Evolutionary conservation across 768 basidiomycete genomes (phyloP).

Genomic region (Trametes punicea): DNA sequence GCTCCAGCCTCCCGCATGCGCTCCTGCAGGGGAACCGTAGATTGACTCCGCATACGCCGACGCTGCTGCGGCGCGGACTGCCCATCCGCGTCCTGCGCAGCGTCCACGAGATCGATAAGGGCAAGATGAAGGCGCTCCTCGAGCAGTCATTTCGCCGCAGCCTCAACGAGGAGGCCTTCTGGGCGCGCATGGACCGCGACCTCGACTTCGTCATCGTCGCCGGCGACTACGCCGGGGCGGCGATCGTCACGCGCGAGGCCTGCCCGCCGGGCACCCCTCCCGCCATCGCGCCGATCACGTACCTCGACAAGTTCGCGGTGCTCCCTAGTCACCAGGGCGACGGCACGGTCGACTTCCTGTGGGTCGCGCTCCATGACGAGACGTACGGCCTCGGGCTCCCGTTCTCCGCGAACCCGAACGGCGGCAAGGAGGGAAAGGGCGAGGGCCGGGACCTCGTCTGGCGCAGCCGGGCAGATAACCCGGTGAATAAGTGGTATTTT

Average conservation of each 20-base stretch:
- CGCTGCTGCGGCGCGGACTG: conserved; percentile 83
- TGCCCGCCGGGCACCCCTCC: conserved; percentile 29
- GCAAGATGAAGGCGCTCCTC: conserved; percentile 74
- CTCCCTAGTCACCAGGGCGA: conserved; percentile 94
- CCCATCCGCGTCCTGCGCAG: conserved; percentile 81
- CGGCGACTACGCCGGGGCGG: conserved; percentile 94
- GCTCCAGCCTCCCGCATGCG: conserved; percentile 92
- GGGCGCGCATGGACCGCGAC: conserved; percentile 64
- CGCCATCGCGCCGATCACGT: conserved; percentile 57
- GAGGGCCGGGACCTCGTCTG: conserved; percentile 94
- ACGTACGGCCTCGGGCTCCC: conserved; percentile 94
- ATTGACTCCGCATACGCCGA: conserved; percentile 88
- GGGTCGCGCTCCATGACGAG: conserved; percentile 98
- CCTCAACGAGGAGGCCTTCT: conserved; percentile 75
- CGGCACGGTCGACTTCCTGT: conserved; percentile 98
- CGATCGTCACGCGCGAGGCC: conserved; percentile 75
- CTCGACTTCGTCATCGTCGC: conserved; percentile 93
- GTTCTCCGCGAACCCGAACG: conserved; percentile 92
- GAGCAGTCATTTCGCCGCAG: conserved; percentile 81
- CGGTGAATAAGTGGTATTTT: conserved; percentile 99
- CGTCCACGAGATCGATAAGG: conserved; percentile 63
- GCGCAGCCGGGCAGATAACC: conserved; percentile 90
- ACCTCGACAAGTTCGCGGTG: conserved; percentile 98
- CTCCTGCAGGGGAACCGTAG: conserved; percentile 83
- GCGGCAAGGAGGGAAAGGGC: conserved; percentile 86